These are phyloP conservation scores for Yamadazyma triangularis DNA, from an alignment of 1,139 yeast genomes.

Conservation along the genomic window DNA sequence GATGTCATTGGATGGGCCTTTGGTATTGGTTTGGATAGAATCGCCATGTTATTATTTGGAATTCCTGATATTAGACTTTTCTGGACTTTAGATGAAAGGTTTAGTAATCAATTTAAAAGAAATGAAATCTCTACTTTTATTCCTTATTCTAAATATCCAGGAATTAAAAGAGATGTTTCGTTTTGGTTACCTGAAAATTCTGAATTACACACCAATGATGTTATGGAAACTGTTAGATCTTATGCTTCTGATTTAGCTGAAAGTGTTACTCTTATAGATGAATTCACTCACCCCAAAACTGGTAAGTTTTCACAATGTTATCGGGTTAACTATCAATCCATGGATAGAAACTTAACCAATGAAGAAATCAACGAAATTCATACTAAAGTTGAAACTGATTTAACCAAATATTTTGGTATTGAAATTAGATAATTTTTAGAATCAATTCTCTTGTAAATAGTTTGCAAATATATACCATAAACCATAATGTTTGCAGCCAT, in stretches of 20 bases:
- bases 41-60: conserved; percentile 93
- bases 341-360: conserved; percentile 88
- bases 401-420: conserved; percentile 51
- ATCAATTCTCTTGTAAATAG: not conserved
- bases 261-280: conserved; percentile 75
- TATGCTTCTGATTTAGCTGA: conserved; percentile 88
- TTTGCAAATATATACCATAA: no score
- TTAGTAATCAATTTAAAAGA: conserved; percentile 62
- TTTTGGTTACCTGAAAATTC: conserved; percentile 70
- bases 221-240: conserved; percentile 87
- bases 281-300: conserved; percentile 81
- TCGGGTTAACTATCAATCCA: conserved; percentile 87
- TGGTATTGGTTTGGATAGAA: conserved; percentile 92
- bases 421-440: conserved; percentile 63
- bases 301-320: conserved; percentile 77
- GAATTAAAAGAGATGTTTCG: conserved; percentile 80
- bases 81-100: conserved; percentile 85
- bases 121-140: conserved; percentile 68
- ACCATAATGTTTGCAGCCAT: no score
- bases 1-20: conserved; percentile 91
- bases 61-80: conserved; percentile 92
- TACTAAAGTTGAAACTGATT: conserved; percentile 51
- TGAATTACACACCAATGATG: conserved; percentile 74
- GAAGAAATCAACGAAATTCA: conserved; percentile 74
- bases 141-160: conserved; percentile 91